Base-by-base conservation (phyloP, 495 filamentous ascomycete species). In the Pseudevernia furfuracea region DNA sequence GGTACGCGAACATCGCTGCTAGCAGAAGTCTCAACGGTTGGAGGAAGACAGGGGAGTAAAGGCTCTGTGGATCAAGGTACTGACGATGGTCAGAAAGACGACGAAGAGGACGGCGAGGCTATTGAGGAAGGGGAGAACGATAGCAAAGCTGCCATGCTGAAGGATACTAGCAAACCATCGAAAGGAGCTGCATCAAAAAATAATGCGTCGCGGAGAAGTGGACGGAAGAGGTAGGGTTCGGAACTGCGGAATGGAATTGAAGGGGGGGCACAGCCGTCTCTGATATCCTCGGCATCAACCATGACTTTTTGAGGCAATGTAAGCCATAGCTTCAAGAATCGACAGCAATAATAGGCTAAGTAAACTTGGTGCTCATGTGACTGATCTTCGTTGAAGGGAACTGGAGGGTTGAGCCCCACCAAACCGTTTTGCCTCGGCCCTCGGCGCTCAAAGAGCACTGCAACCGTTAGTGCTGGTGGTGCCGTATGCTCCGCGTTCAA, bases 1-100 rank as follows among this genome's bases (percentile, higher is more conserved):
- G 76, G 75, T 60, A 77, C 76, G 37, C 75, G 80, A 11, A 74
- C 74, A 11, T 78, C 77, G 28, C 74, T 74, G 36, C 66, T 80
- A 17, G 74, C 80, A 38, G 75, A 78, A 11, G 77, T 78, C 60
- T 68, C 78, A n/a, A 76, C 68, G 8, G 61, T 73, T 58, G 58
- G 65, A 65, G 69, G 65, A 74, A 61, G 70, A 28, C 39, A 71
- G 25, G 65, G 49, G 14, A 68, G 69, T 52, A 70, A 66, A 63
- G 59, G 41, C 9, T 68, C 67, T 25, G 52, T 61, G 38, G 71
- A 69, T 48, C 69, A 66, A 32, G 68, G 66, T 34, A 57, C 44
- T 8, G 70, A 72, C 23, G 52, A 66, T 14, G 76, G 77, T n/a
- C 76, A 77, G 32, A 80, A 77, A 5, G 75, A 69, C 1, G 77